These are phyloP conservation scores for Exophiala bonariae DNA, from an alignment of 2,329 filamentous ascomycete genomes.

Conservation along the genomic window DNA sequence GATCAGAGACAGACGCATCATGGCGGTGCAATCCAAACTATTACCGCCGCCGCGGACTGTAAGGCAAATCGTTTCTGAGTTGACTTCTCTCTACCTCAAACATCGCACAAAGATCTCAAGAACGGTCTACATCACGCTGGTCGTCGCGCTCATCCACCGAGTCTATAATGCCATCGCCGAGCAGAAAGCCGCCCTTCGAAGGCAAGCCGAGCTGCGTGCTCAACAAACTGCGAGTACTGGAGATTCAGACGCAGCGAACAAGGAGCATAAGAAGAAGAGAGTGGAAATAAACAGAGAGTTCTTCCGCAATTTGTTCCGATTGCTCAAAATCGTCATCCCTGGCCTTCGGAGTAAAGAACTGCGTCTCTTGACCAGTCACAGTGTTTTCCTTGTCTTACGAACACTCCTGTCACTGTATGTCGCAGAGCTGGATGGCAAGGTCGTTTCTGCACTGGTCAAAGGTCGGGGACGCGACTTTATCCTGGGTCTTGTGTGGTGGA, in stretches of 20 bases:
- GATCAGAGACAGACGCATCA: conserved; percentile 36
- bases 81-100: conserved; percentile 72
- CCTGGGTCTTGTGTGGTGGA: conserved; percentile 92
- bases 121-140: conserved; percentile 77
- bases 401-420: conserved; percentile 95
- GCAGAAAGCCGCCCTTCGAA: conserved; percentile 79
- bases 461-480: conserved; percentile 90
- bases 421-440: conserved; percentile 84
- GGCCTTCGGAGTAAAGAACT: conserved; percentile 88
- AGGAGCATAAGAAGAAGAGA: conserved; percentile 61
- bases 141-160: conserved; percentile 78
- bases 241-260: conserved; percentile 31
- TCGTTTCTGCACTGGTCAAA: conserved; percentile 89
- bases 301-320: conserved; percentile 71
- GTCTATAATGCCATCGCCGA: conserved; percentile 89
- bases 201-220: conserved; percentile 63
- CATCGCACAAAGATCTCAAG: conserved; percentile 82
- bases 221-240: conserved; percentile 47
- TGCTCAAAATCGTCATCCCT: conserved; percentile 86
- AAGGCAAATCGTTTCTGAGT: conserved; percentile 63
- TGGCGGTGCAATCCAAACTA: conserved; percentile 77
- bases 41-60: conserved; percentile 61
- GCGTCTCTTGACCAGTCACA: conserved; percentile 82
- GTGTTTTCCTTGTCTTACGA: conserved; percentile 84
- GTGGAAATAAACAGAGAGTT: conserved; percentile 92